Percentiles rank a stretch among this genome's conserved stretches.
Evolutionary conservation across 2,329 filamentous ascomycete genomes (phyloP).

Genomic region (Sclerotiophoma versabilis): DNA sequence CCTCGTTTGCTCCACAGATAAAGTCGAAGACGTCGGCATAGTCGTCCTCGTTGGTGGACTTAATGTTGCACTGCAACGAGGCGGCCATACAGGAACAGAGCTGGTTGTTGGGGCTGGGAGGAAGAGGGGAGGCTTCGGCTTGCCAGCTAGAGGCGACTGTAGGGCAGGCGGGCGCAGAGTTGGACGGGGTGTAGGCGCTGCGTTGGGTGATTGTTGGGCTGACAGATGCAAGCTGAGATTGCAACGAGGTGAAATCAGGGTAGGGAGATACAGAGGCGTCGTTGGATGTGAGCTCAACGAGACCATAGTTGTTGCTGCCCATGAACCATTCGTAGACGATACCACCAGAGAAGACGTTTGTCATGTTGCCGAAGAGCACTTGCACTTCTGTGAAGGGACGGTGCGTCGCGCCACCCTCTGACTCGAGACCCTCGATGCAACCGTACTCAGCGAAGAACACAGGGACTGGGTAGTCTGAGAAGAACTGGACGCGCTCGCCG

Average conservation of each 20-base stretch:
- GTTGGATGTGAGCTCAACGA: constrained; percentile 68
- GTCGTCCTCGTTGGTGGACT: constrained; percentile 63
- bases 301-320: constrained; percentile 87
- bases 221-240: constrained; percentile 70
- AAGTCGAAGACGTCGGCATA: constrained; percentile 74
- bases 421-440: constrained; percentile 68
- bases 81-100: constrained; percentile 88
- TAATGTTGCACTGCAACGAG: constrained; percentile 73
- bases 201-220: constrained; percentile 70
- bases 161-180: constrained; percentile 76
- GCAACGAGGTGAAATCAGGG: constrained; percentile 76
- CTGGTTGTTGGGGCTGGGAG: constrained; percentile 77
- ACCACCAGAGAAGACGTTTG: constrained; percentile 85
- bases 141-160: constrained; percentile 69
- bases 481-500: constrained; percentile 81
- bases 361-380: constrained; percentile 87
- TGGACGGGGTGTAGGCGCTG: constrained; percentile 72
- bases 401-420: constrained; percentile 53
- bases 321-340: constrained; percentile 99
- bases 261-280: constrained; percentile 66
- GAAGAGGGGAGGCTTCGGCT: constrained; percentile 71
- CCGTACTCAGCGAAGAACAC: constrained; percentile 99
- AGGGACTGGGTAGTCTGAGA: constrained; percentile 86
- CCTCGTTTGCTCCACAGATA: constrained; percentile 67
- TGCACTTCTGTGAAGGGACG: constrained; percentile 86